Percentiles rank a stretch among this genome's conserved stretches.
Evolutionary conservation across 495 filamentous ascomycete species (phyloP).

Genomic region (Hypoxylon lenormandii): DNA sequence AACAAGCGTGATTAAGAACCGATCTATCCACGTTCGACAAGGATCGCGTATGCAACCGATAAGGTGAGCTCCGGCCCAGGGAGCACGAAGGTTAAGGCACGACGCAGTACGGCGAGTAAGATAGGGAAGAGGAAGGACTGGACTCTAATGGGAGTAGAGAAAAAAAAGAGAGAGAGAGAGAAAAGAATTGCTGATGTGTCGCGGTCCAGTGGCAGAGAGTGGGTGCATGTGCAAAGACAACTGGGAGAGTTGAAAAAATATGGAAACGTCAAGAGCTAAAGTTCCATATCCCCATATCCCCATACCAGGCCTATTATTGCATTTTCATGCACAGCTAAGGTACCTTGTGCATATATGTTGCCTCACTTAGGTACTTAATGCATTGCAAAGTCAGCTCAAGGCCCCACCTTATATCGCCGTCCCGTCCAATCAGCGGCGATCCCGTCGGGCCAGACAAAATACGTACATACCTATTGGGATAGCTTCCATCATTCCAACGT

Average conservation of each 20-base stretch:
- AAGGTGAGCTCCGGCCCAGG: slow-evolving; percentile 20
- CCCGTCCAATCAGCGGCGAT: slow-evolving; percentile 27
- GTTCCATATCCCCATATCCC: slow-evolving; percentile 6
- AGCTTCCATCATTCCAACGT: too few species aligned
- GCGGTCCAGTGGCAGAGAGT: slow-evolving; percentile 43
- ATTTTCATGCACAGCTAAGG: slow-evolving; percentile 33
- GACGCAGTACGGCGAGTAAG: slow-evolving; percentile 1
- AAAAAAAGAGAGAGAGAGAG: slow-evolving; percentile 12
- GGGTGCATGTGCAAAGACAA: slow-evolving; percentile 26
- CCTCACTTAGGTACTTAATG: slow-evolving; percentile 13
- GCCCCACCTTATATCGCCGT: slow-evolving; percentile 8
- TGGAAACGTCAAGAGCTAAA: slow-evolving; percentile 42
- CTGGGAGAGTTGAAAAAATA: slow-evolving; percentile 36
- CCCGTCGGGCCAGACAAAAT: slow-evolving; percentile 30
- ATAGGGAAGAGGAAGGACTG: slow-evolving; percentile 2
- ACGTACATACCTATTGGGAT: slow-evolving; percentile 13
- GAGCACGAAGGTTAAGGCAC: slow-evolving; percentile 11
- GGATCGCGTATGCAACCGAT: slow-evolving; percentile 29
- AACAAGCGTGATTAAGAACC: slow-evolving; percentile 18
- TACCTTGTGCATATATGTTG: slow-evolving; percentile 1
- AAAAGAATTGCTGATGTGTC: slow-evolving; percentile 32
- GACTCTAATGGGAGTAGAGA: slow-evolving; percentile 15
- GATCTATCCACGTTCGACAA: slow-evolving; percentile 21
- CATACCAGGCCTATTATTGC: slow-evolving; percentile 43
- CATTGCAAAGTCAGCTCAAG: slow-evolving; percentile 5